Percentiles rank a stretch among this genome's conserved stretches.
Evolutionary conservation across 805 yeast species (phyloP).

Genomic region (Yamadazyma kitorensis): DNA sequence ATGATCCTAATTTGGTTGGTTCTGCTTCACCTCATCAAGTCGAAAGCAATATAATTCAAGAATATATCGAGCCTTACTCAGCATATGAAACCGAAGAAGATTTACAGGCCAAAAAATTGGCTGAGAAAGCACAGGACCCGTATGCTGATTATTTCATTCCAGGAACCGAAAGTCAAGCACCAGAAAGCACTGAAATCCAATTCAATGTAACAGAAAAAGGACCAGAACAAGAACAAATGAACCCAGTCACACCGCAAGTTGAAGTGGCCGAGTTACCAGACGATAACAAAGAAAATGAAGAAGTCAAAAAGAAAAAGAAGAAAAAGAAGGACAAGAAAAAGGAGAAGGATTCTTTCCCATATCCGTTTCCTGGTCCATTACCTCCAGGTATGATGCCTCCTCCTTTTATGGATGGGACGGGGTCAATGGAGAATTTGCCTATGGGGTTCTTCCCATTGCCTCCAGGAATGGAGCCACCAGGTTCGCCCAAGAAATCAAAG

Average conservation of each 20-base stretch:
- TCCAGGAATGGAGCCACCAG: constrained; percentile 17
- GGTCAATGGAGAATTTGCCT: constrained; percentile 8
- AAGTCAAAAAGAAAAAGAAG: constrained; percentile 14
- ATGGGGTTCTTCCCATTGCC: constrained; percentile 15
- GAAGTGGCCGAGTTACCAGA: constrained; percentile 6
- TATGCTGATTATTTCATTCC: constrained; percentile 24
- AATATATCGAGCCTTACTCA: constrained; percentile 24
- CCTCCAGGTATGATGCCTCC: constrained; percentile 16
- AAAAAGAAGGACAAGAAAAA: constrained; percentile 12
- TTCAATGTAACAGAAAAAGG: not conserved
- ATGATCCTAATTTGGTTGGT: not conserved
- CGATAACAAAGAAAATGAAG: constrained; percentile 13
- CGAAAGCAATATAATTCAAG: constrained; percentile 9
- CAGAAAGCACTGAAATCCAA: not conserved
- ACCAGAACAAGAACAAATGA: not conserved
- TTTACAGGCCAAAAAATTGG: constrained; percentile 6
- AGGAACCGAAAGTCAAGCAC: constrained; percentile 6
- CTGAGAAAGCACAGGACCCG: constrained; percentile 19
- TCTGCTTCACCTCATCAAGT: constrained; percentile 6
- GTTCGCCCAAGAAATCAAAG: constrained; percentile 16
- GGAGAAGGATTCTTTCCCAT: constrained; percentile 8
- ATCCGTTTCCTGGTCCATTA: constrained; percentile 11
- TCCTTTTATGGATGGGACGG: constrained; percentile 7
- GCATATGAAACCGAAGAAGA: constrained; percentile 22
- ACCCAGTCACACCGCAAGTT: not conserved